These are phyloP conservation scores for Pseudopyrenochaeta lycopersici DNA, from an alignment of 2,329 filamentous ascomycete species.

Conservation along the genomic window DNA sequence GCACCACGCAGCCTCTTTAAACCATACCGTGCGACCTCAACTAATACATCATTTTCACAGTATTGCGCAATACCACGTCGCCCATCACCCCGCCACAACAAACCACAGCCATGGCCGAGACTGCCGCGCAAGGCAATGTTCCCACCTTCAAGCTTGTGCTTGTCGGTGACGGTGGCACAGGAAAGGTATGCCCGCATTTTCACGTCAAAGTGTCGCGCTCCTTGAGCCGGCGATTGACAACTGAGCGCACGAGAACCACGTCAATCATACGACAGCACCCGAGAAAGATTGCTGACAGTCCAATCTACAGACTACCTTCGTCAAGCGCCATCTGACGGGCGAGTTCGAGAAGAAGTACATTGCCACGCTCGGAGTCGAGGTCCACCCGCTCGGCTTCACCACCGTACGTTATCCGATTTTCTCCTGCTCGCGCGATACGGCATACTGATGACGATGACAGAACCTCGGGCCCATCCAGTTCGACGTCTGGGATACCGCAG, in stretches of 20 bases:
- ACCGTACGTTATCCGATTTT: conserved; percentile 72
- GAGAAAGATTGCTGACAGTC: conserved; percentile 31
- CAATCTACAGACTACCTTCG: conserved; percentile 86
- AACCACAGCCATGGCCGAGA: conserved; percentile 63
- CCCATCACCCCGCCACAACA: conserved; percentile 45
- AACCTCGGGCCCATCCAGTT: conserved; percentile 98
- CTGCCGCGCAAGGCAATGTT: conserved; percentile 60
- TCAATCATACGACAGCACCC: conserved; percentile 4
- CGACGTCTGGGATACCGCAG: conserved; percentile 99
- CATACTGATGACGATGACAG: conserved; percentile 51
- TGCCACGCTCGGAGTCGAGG: conserved; percentile 98
- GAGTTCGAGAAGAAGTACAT: conserved; percentile 99
- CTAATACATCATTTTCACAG: conserved; percentile 30
- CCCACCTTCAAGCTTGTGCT: conserved; percentile 99
- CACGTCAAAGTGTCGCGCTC: background rate
- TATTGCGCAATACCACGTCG: conserved; percentile 38
- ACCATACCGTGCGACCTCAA: conserved; percentile 17
- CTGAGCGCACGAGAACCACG: conserved; percentile 15
- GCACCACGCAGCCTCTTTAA: conserved; percentile 22
- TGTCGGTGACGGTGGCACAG: conserved; percentile 98
- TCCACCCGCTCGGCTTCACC: conserved; percentile 96
- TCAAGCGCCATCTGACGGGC: conserved; percentile 99
- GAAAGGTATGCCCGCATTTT: conserved; percentile 77
- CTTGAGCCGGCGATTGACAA: background rate
- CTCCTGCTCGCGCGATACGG: conserved; percentile 10